phyloP scores from a whole-genome alignment of 1,139 yeast species.

The Zygotorulaspora mrakii region DNA sequence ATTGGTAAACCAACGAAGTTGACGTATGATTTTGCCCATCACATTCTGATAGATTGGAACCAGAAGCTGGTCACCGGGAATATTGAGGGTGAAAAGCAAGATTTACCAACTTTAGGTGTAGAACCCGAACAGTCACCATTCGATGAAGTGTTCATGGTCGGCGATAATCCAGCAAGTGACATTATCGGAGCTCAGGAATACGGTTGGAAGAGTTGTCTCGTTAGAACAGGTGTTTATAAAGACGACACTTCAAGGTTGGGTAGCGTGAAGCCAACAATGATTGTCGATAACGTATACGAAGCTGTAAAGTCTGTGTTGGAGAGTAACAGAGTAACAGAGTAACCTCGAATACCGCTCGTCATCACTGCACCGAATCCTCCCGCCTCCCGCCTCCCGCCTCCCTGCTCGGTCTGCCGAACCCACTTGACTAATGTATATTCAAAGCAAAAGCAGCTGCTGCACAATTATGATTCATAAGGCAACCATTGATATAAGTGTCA shows the following conservation, averaged over 20 bases:
- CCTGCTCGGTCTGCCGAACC: no score
- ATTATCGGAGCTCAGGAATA: constrained; percentile 81
- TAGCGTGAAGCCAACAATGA: constrained; percentile 39
- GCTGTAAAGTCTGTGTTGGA: constrained; percentile 38
- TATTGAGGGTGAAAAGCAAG: constrained; percentile 21
- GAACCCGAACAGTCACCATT: constrained; percentile 37
- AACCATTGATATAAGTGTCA: no score
- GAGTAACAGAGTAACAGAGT: constrained; percentile 5
- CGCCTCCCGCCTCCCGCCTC: no score
- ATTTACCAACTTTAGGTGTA: constrained; percentile 27
- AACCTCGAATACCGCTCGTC: no score
- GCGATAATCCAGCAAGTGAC: constrained; percentile 93
- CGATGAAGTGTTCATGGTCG: constrained; percentile 78
- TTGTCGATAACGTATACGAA: constrained; percentile 39
- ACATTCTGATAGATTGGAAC: constrained; percentile 61
- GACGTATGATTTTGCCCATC: constrained; percentile 83
- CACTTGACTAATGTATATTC: no score
- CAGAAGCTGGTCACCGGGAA: constrained; percentile 34
- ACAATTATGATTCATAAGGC: no score
- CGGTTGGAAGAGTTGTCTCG: constrained; percentile 85
- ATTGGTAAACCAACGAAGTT: constrained; percentile 82
- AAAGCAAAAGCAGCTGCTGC: no score
- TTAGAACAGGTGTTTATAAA: constrained; percentile 83
- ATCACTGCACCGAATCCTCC: no score
- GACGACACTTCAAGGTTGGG: constrained; percentile 57